phyloP scores from a whole-genome alignment of 768 basidiomycete genomes.

The Sporobolomyces pararoseus region DNA sequence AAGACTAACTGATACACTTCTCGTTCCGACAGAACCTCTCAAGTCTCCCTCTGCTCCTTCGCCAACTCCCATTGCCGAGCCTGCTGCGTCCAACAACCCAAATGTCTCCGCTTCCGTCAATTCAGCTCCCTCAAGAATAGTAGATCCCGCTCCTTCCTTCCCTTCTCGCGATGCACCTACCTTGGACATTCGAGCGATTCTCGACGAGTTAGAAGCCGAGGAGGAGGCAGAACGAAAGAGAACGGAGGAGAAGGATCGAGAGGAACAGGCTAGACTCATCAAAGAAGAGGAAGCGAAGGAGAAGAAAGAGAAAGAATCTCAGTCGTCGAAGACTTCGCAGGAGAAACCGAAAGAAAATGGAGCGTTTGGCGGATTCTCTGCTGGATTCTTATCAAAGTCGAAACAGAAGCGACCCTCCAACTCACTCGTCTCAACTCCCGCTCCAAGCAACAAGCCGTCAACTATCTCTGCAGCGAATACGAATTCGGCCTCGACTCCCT shows the following conservation, averaged over 20 bases:
- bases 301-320: background rate
- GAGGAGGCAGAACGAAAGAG: conserved; percentile 13
- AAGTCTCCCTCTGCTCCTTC: background rate
- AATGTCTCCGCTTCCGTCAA: background rate
- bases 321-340: background rate
- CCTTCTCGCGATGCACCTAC: background rate
- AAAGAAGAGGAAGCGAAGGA: background rate
- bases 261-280: background rate
- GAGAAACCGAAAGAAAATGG: background rate
- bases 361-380: conserved; percentile 30
- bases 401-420: conserved; percentile 31
- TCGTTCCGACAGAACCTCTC: conserved; percentile 9
- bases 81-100: background rate
- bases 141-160: background rate
- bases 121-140: background rate
- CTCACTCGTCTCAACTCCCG: conserved; percentile 10
- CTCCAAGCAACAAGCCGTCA: background rate
- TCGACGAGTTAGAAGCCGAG: conserved; percentile 38
- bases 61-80: background rate
- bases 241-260: background rate
- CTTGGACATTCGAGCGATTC: conserved; percentile 24
- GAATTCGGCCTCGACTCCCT: background rate
- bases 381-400: conserved; percentile 33
- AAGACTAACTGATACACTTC: background rate
- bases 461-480: too few relatives aligned